Evolutionary conservation across 1,284 basidiomycete species (phyloP).

Genomic region (Cutaneotrichosporon sp.): DNA sequence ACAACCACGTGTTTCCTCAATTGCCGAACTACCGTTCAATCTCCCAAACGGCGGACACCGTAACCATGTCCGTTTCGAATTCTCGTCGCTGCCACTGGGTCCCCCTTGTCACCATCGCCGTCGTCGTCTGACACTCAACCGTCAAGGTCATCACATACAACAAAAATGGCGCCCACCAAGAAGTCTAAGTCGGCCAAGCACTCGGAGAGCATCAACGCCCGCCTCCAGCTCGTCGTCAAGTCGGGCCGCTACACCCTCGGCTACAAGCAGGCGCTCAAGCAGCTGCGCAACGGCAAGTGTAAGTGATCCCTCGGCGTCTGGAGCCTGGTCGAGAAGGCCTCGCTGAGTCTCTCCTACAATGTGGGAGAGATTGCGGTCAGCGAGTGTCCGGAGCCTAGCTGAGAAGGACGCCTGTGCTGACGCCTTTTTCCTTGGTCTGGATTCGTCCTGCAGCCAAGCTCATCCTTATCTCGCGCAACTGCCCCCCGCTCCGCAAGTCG

Average conservation of each 20-base stretch:
- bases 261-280: conserved; percentile 96
- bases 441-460: conserved; percentile 75
- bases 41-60: neutral
- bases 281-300: conserved; percentile 98
- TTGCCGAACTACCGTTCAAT: neutral
- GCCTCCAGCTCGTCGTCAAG: conserved; percentile 97
- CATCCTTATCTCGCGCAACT: conserved; percentile 98
- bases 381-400: conserved; percentile 59
- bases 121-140: conserved; percentile 1
- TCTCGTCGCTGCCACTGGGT: neutral
- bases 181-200: conserved; percentile 86
- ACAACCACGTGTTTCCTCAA: neutral
- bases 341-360: neutral
- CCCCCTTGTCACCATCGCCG: neutral
- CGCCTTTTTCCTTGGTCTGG: conserved; percentile 18
- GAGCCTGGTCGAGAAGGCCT: conserved; percentile 12
- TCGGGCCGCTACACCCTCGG: conserved; percentile 80
- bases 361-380: neutral
- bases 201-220: conserved; percentile 91
- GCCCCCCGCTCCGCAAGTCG: conserved; percentile 96
- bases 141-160: conserved; percentile 7
- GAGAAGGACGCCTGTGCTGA: conserved; percentile 83
- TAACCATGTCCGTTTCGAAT: neutral
- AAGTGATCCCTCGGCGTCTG: conserved; percentile 53
- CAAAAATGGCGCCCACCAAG: conserved; percentile 12